phyloP scores from a whole-genome alignment of 805 yeast species.

The Starmerella sp. region DNA sequence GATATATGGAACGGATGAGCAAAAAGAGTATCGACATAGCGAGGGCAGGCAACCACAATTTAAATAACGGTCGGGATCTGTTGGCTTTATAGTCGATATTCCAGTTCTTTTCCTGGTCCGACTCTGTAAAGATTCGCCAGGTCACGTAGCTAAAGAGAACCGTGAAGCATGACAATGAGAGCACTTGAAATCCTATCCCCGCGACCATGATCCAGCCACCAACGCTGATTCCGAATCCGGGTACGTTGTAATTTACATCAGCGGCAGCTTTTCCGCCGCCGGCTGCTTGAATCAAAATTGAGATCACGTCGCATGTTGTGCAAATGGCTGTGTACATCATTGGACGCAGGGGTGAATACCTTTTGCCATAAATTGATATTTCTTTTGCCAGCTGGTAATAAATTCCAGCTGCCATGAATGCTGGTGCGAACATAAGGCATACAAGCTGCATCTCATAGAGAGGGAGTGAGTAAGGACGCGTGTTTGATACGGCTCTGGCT shows the following conservation, averaged over 20 bases:
- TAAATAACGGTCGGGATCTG: conserved; percentile 21
- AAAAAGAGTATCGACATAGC: conserved; percentile 39
- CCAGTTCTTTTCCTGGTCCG: conserved; percentile 8
- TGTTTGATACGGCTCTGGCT: conserved; percentile 42
- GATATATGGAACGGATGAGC: conserved; percentile 57
- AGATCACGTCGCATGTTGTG: conserved; percentile 50
- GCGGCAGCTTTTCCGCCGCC: conserved; percentile 60
- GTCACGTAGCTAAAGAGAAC: conserved; percentile 38
- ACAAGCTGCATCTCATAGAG: conserved; percentile 54
- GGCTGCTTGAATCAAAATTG: conserved; percentile 55
- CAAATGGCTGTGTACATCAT: conserved; percentile 53
- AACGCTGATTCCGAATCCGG: conserved; percentile 21
- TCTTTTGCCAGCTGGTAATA: conserved; percentile 62
- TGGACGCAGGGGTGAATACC: conserved; percentile 43
- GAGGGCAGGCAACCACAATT: conserved; percentile 22
- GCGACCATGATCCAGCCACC: conserved; percentile 65
- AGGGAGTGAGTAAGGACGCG: conserved; percentile 29
- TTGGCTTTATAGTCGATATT: conserved; percentile 14
- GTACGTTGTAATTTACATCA: conserved; percentile 34
- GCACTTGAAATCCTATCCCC: conserved; percentile 69
- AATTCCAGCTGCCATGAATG: conserved; percentile 73
- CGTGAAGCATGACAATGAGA: conserved; percentile 53
- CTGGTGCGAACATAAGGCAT: conserved; percentile 66
- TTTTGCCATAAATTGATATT: conserved; percentile 47
- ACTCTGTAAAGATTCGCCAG: conserved; percentile 5